Evolutionary conservation across 345 rosid species (phyloP), one percentile per base, ranked within the genome.

Genomic region (Mercurialis annua): DNA sequence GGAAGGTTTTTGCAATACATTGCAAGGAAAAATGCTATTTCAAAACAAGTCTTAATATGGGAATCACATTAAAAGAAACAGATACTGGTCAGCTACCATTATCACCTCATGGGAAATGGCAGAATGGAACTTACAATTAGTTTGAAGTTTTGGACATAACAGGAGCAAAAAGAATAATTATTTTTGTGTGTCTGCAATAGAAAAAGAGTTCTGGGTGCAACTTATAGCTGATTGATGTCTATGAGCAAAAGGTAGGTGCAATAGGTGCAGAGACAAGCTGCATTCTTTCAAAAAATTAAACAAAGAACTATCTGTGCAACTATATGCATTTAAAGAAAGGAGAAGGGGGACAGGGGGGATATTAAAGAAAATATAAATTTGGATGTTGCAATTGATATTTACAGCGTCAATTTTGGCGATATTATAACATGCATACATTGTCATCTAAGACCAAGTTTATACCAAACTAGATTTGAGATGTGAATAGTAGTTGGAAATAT

Each of bases 401-500:
- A 57, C 1, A 17, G 43, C 24, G 26, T n/a, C n/a, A n/a, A n/a
- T n/a, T n/a, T n/a, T 51, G 34, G 10, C 16, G 48, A 31, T 33
- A 33, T 16, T 11, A 52, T 49, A 64, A 24, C 46, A 51, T 17
- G 15, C 24, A 43, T 53, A 40, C 62, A 65, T 62, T n/a, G 5
- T 67, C 68, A 65, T 4, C 23, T 16, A 50, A 50, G 59, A 65
- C 33, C 14, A 62, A 16, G 9, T 61, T 48, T 26, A 44, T 27
- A 49, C 24, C 33, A 36, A 21, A 52, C 47, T 64, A 24, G 23
- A 29, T 15, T 65, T 42, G 60, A 69, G 24, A 67, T 64, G 51
- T 51, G 64, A 26, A 42, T 29, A 46, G 40, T 67, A 71, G n/a
- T n/a, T 36, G 40, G 40, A 36, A 36, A 40, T 71, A 60, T 57